These are phyloP conservation scores for Phytophthora pseudosyringae DNA, from an alignment of 352 stramenopile species.

Conservation along the genomic window DNA sequence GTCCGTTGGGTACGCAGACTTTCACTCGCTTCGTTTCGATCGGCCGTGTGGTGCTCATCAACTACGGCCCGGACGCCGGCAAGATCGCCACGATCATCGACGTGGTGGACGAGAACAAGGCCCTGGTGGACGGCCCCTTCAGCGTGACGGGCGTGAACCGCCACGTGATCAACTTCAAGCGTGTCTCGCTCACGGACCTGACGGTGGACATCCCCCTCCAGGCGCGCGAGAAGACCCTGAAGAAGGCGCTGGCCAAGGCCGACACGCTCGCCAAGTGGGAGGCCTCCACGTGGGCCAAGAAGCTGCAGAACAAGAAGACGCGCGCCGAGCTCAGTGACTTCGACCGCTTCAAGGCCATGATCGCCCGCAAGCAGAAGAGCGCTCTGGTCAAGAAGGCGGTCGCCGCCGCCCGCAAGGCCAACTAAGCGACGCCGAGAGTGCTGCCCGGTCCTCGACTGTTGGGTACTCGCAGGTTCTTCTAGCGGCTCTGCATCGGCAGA, in stretches of 20 bases:
- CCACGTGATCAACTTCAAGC: slow-evolving; percentile 99
- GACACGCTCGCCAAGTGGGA: slow-evolving; percentile 97
- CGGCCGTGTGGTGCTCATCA: slow-evolving; percentile 98
- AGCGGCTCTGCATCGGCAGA: not conserved
- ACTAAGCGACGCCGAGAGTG: slow-evolving; percentile 42
- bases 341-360: slow-evolving; percentile 99
- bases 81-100: slow-evolving; percentile 99
- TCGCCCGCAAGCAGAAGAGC: slow-evolving; percentile 98
- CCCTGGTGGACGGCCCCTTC: slow-evolving; percentile 97
- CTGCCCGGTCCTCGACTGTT: not conserved
- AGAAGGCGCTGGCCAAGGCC: slow-evolving; percentile 88
- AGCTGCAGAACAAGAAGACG: slow-evolving; percentile 97
- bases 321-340: slow-evolving; percentile 97
- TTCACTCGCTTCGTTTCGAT: slow-evolving; percentile 99
- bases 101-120: slow-evolving; percentile 99
- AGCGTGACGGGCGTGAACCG: slow-evolving; percentile 96
- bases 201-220: slow-evolving; percentile 95
- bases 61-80: slow-evolving; percentile 97
- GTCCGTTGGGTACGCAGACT: slow-evolving; percentile 62
- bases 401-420: slow-evolving; percentile 77
- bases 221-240: slow-evolving; percentile 94
- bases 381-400: slow-evolving; percentile 93
- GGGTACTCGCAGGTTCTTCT: slow-evolving; percentile 12
- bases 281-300: slow-evolving; percentile 97
- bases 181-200: slow-evolving; percentile 97